Percentiles rank a stretch among this genome's conserved stretches.
phyloP scores from a whole-genome alignment of 805 yeast genomes.

The Helenozyma rhizophorensis region DNA sequence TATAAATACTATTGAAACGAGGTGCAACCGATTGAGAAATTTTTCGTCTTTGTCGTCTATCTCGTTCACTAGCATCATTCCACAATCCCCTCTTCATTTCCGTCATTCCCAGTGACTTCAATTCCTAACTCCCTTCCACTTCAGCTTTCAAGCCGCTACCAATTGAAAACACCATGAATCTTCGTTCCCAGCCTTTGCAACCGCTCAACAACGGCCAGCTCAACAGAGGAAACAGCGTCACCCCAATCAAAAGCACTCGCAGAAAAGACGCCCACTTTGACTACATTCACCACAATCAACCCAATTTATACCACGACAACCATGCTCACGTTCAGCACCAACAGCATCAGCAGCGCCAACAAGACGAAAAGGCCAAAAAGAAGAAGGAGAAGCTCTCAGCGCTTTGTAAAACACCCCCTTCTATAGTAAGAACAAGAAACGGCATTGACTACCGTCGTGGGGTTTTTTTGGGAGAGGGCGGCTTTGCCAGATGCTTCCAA shows the following conservation, averaged over 20 bases:
- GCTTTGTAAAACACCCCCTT: slow-evolving; percentile 94
- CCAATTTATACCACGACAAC: slow-evolving; percentile 8
- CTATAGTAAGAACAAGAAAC: slow-evolving; percentile 77
- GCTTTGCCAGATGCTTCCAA: slow-evolving; percentile 97
- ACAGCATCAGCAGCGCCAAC: slow-evolving; percentile 20
- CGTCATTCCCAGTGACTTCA: neutral
- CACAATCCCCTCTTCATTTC: slow-evolving; percentile 1
- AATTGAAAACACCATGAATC: slow-evolving; percentile 8
- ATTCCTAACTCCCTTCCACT: neutral
- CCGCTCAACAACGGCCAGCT: slow-evolving; percentile 51
- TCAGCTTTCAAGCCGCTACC: neutral
- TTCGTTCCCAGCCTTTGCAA: slow-evolving; percentile 45
- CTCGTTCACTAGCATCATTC: neutral
- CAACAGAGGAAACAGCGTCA: slow-evolving; percentile 39
- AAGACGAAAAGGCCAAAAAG: slow-evolving; percentile 38
- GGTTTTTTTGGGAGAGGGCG: slow-evolving; percentile 92
- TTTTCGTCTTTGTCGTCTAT: neutral
- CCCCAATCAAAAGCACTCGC: slow-evolving; percentile 34
- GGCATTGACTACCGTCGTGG: slow-evolving; percentile 93
- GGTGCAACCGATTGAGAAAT: neutral
- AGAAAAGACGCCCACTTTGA: slow-evolving; percentile 21
- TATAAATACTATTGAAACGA: neutral
- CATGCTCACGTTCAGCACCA: slow-evolving; percentile 14
- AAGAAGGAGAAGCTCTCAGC: slow-evolving; percentile 87
- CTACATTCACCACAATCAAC: slow-evolving; percentile 14